These are phyloP conservation scores for Curvularia spicifera DNA, from an alignment of 2,329 filamentous ascomycete species.

Conservation along the genomic window DNA sequence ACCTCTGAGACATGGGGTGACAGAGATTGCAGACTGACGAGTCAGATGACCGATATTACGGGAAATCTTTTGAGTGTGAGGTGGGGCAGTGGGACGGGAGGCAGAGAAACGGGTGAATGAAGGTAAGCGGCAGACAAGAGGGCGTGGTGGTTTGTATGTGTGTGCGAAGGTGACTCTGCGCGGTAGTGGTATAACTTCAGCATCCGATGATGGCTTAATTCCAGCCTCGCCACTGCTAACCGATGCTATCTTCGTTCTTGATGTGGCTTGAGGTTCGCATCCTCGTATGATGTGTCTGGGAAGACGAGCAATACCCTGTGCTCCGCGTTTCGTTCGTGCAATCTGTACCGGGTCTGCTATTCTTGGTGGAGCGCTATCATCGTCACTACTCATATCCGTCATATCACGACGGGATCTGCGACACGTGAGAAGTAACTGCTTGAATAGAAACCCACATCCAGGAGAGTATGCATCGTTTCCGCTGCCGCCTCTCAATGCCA, in stretches of 20 bases:
- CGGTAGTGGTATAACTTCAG: neutral
- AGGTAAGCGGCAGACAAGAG: neutral
- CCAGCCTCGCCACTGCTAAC: no score
- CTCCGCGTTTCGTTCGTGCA: neutral
- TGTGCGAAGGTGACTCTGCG: neutral
- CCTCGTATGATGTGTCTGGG: neutral
- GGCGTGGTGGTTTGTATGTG: neutral
- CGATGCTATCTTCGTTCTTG: neutral
- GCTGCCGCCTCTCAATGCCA: constrained; percentile 22
- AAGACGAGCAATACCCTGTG: constrained; percentile 5
- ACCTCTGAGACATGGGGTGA: constrained; percentile 21
- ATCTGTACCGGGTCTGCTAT: neutral
- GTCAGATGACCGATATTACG: neutral
- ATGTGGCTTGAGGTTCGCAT: neutral
- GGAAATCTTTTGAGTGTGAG: neutral
- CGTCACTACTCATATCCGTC: constrained; percentile 1
- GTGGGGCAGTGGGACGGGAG: no score
- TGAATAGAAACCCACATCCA: neutral
- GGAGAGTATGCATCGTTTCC: neutral
- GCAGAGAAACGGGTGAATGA: neutral
- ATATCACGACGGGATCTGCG: neutral
- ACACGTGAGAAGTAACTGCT: constrained; percentile 12
- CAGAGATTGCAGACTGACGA: neutral
- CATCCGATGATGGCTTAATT: no score
- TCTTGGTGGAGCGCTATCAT: neutral